phyloP scores from a whole-genome alignment of 352 stramenopile genomes.

The Peronospora destructor region DNA sequence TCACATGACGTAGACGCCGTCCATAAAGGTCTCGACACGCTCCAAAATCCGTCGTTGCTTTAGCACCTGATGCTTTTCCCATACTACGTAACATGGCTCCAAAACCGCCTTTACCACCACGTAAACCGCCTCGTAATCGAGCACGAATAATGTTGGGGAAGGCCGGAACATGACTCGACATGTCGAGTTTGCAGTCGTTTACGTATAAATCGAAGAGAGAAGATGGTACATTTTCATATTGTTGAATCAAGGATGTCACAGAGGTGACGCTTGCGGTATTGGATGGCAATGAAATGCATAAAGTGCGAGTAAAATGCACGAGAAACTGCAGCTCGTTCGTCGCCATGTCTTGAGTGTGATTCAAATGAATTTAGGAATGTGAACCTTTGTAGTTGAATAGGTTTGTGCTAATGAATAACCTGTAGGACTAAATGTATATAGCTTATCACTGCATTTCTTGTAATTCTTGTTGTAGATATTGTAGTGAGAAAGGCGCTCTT shows the following conservation, averaged over 20 bases:
- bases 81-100: constrained; percentile 78
- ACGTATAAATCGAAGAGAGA: constrained; percentile 55
- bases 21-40: constrained; percentile 76
- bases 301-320: constrained; percentile 71
- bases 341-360: constrained; percentile 16
- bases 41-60: constrained; percentile 70
- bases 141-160: constrained; percentile 58
- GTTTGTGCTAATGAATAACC: too few relatives aligned
- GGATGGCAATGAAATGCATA: constrained; percentile 58
- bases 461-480: too few relatives aligned
- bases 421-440: too few relatives aligned
- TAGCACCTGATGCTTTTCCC: constrained; percentile 64
- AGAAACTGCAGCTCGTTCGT: constrained; percentile 56
- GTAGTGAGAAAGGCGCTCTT: too few relatives aligned
- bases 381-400: too few relatives aligned
- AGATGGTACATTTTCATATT: constrained; percentile 37
- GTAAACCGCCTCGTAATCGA: constrained; percentile 52
- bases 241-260: constrained; percentile 30
- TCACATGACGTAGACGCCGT: constrained; percentile 75
- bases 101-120: constrained; percentile 79
- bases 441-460: too few relatives aligned
- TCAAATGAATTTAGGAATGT: background rate
- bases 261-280: constrained; percentile 29
- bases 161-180: constrained; percentile 26
- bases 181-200: constrained; percentile 39